phyloP scores from a whole-genome alignment of 495 filamentous ascomycete species.

The Penicilliopsis zonata region DNA sequence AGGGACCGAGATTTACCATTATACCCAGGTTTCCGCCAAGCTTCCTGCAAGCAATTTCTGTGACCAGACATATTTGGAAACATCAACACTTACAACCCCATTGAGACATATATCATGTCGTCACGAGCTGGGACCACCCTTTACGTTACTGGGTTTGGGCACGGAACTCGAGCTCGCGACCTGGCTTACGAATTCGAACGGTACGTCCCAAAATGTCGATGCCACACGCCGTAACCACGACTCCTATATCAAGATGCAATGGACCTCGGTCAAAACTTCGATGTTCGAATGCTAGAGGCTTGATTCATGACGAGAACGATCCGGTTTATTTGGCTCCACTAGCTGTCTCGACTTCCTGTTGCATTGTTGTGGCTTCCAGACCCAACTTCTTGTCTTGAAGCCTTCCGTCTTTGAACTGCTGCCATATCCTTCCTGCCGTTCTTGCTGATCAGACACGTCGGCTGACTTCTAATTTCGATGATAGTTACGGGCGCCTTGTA shows the following conservation, averaged over 20 bases:
- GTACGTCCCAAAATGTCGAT: slow-evolving; percentile 67
- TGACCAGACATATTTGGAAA: neutral
- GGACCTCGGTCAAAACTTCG: slow-evolving; percentile 9
- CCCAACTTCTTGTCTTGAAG: no score
- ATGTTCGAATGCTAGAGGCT: no score
- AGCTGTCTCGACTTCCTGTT: no score
- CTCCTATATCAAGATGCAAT: no score
- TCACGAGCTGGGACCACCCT: slow-evolving; percentile 87
- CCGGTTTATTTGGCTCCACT: no score
- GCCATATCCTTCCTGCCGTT: neutral
- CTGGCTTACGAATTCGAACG: slow-evolving; percentile 99
- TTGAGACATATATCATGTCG: slow-evolving; percentile 62
- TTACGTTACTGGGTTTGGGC: slow-evolving; percentile 96
- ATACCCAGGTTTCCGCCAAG: no score
- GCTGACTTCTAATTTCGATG: slow-evolving; percentile 7
- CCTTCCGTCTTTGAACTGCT: neutral
- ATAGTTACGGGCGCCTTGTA: slow-evolving; percentile 93
- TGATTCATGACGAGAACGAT: no score
- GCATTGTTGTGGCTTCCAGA: no score
- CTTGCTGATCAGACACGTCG: neutral
- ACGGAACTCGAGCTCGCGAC: slow-evolving; percentile 97
- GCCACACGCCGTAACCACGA: slow-evolving; percentile 22
- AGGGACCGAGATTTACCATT: no score
- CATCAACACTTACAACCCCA: neutral
- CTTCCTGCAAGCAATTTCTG: no score